Evolutionary conservation across 1,284 basidiomycete genomes (phyloP), one percentile per base, ranked within the genome.

Genomic region (Cutaneotrichosporon cyanovorans): DNA sequence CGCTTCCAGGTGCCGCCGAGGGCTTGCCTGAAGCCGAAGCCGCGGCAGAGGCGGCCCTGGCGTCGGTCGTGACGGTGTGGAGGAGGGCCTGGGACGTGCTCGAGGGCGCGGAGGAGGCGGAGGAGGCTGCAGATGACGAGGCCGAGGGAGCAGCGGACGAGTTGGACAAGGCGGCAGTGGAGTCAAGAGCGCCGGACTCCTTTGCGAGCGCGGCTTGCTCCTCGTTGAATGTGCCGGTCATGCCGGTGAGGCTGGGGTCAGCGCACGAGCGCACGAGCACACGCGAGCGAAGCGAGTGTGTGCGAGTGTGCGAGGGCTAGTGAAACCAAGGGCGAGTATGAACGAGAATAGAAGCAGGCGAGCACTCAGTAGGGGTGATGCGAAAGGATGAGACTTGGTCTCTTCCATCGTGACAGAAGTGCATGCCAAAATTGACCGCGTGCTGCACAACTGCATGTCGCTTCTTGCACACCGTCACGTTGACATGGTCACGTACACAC

Each of bases 191-290:
- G 19, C 3, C 34, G 32, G 50, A 37, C 37, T 66, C 59, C 32
- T 62, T 55, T 32, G 60, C 57, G 16, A 63, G 44, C 45, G 63
- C 56, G 20, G 65, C 34, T 45, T 47, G 33, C 11, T 40, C 56
- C 9, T 56, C 20, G 57, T 66, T 65, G 54, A 68, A 73, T n/a
- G 49, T 56, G 22, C 72, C 72, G 21, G 58, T 63, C 69, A 71
- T 71, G 37, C 54, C 50, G 22, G 52, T 33, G 51, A 73, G 52
- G 12, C 63, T 66, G 50, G 1, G n/a, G 28, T 44, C 21, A 36
- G 41, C n/a, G 21, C n/a, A n/a, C n/a, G n/a, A n/a, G n/a, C 18
- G 25, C 25, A 28, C 25, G 25, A 28, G 25, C 25, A 28, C n/a
- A 28, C 25, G 12, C 25, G 25, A 28, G 25, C 25, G 25, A 12